These are phyloP conservation scores for Penicillium sp. DNA, from an alignment of 2,329 filamentous ascomycete genomes.

Conservation along the genomic window DNA sequence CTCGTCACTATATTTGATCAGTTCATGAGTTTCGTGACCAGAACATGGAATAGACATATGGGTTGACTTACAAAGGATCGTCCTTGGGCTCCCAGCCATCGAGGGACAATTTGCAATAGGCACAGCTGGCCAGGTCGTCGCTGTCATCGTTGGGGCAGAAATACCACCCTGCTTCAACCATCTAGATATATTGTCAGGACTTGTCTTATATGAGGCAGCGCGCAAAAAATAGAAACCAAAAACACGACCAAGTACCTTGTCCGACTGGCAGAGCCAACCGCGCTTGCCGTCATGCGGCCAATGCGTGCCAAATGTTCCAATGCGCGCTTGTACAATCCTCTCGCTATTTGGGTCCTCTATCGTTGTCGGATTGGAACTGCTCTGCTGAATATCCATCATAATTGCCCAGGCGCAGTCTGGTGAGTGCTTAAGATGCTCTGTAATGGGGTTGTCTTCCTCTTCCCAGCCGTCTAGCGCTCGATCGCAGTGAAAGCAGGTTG, in stretches of 20 bases:
- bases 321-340: constrained; percentile 68
- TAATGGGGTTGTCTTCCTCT: constrained; percentile 70
- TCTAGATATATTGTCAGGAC: constrained; percentile 42
- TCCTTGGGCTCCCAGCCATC: constrained; percentile 94
- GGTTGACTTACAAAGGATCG: constrained; percentile 64
- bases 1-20: constrained; percentile 58
- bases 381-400: constrained; percentile 53
- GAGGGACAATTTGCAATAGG: constrained; percentile 81
- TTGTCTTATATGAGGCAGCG: constrained; percentile 1
- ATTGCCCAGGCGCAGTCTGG: constrained; percentile 83
- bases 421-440: constrained; percentile 80
- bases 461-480: constrained; percentile 91
- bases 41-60: constrained; percentile 11
- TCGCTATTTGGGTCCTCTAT: constrained; percentile 68
- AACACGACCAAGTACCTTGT: constrained; percentile 56
- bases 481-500: constrained; percentile 78
- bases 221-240: constrained; percentile 9
- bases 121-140: constrained; percentile 83
- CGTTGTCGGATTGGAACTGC: constrained; percentile 39
- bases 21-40: constrained; percentile 9
- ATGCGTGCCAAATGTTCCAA: constrained; percentile 70
- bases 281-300: constrained; percentile 90
- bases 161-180: constrained; percentile 89
- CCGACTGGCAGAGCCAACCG: constrained; percentile 82
- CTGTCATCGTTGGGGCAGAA: constrained; percentile 79